Base-by-base conservation (phyloP, 768 basidiomycete species). In the Tricholoma bakamatsutake region DNA sequence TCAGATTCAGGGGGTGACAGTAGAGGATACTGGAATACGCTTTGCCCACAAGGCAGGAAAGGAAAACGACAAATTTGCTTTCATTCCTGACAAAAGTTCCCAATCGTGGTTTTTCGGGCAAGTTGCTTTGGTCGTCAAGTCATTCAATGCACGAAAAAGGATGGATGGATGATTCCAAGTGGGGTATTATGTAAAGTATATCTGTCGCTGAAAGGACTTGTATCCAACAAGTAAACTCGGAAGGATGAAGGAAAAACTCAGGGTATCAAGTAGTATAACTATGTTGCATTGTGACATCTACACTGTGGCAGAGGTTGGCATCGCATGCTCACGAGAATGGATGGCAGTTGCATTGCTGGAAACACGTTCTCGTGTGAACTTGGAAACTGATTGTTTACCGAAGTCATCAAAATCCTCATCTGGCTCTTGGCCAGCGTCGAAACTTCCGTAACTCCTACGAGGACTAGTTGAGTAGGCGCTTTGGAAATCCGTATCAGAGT, bases 1-100 rank as follows among this genome's bases (percentile, higher is more conserved):
- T 17, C 85, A 91, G 61, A 83, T 98, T 3, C 86, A 90, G 68
- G 91, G 90, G 15, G 84, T 98, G 45, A 88, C 86, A 3, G 84
- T 92, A 27, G 95, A 98, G 66, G 87, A 94, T 64, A 91, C 84
- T 13, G 95, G 95, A 1, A 91, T 99, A 64, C 82, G 89, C 15
- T 90, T 93, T 65, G 81, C 87, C 12, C 83, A 94, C 69, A 95
- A 89, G 64, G 73, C 77, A 2, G 90, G 90, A 56, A 82, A 76
- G 64, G 87, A 86, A 55, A 76, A 83, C 55, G 87, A 92, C 71
- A 86, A 80, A 63, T 91, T 90, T 67, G 80, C 89, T 11, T 75
- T 84, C 65, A 86, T 91, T 63, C 80, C 85, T 3, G 88, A 91
- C 70, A 87, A 87, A 69, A 70, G 74, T 27, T 80, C 88, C 4